Evolutionary conservation across 1,139 yeast genomes (phyloP), one percentile per base, ranked within the genome.

Genomic region (Yamadazyma friedrichii): DNA sequence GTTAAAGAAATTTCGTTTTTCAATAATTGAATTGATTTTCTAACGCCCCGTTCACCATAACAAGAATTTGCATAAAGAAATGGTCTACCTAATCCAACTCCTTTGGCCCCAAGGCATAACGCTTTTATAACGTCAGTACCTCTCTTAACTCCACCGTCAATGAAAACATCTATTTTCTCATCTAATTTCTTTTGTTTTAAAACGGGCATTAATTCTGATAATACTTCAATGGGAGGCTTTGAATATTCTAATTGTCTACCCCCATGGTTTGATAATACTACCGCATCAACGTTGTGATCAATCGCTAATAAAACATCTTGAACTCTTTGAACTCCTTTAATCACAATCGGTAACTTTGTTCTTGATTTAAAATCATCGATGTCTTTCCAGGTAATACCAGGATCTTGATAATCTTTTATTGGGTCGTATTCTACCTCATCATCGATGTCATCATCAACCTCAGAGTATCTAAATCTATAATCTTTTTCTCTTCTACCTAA

Each of bases 141-240:
- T 48, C 82, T 61, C 44, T 75, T 62, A 36, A 77, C 65, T n/a
- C 82, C 82, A 15, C 82, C 82, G 54, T 77, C 82, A 13, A 77
- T 56, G 49, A 64, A 76, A 11, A 77, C 59, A 41, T 75, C 77
- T 6, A 72, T 55, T 39, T 66, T 64, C 9, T 57, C 52, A 38
- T 70, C 65, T 29, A 71, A 62, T 1, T 58, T 55, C 15, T 51
- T 53, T 35, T 64, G 56, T 40, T 66, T 69, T 38, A 75, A 61
- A 10, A 68, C 54, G 9, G 70, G 68, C 51, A 67, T 62, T 12
- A 74, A 61, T 42, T 76, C 80, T 2, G 76, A 75, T 40, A 77
- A 60, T 5, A 75, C 69, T 50, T 75, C 74, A 33, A 77, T 57
- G 1, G 82, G 74, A 0, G 81, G 67, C 41, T 68, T 63, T 2